These are phyloP conservation scores for Zygotorulaspora danielsina DNA, from an alignment of 805 yeast genomes.

Conservation along the genomic window DNA sequence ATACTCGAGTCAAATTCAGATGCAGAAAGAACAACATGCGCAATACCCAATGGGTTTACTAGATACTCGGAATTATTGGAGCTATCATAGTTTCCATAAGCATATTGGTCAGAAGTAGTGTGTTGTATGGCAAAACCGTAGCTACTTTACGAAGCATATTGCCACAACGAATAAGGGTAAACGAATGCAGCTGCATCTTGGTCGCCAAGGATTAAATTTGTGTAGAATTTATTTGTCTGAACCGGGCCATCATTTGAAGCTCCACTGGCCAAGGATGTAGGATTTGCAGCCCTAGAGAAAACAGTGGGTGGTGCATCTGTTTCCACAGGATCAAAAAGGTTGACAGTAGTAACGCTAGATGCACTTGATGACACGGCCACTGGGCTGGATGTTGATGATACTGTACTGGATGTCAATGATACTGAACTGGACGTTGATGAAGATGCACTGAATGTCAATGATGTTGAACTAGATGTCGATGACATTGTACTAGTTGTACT, in stretches of 20 bases:
- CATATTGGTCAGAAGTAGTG: constrained; percentile 39
- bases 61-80: constrained; percentile 40
- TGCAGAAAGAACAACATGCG: constrained; percentile 55
- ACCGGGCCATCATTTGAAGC: constrained; percentile 45
- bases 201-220: constrained; percentile 54
- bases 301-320: constrained; percentile 44
- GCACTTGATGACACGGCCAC: constrained; percentile 7
- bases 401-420: constrained; percentile 1
- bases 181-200: constrained; percentile 56
- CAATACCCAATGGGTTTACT: constrained; percentile 52
- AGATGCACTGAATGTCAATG: constrained; percentile 3
- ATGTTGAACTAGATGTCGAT: constrained; percentile 2
- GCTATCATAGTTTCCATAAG: constrained; percentile 44
- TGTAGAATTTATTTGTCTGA: constrained; percentile 74
- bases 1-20: constrained; percentile 41
- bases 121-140: constrained; percentile 64
- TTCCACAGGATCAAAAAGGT: constrained; percentile 48
- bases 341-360: constrained; percentile 29
- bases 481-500: not conserved
- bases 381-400: constrained; percentile 5
- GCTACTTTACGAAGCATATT: constrained; percentile 41
- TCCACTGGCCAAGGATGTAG: constrained; percentile 44
- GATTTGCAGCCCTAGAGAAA: constrained; percentile 45
- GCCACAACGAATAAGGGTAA: constrained; percentile 64
- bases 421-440: constrained; percentile 1